These are phyloP conservation scores for Ballota nigra DNA, from an alignment of 257 asterid genomes.

Conservation along the genomic window DNA sequence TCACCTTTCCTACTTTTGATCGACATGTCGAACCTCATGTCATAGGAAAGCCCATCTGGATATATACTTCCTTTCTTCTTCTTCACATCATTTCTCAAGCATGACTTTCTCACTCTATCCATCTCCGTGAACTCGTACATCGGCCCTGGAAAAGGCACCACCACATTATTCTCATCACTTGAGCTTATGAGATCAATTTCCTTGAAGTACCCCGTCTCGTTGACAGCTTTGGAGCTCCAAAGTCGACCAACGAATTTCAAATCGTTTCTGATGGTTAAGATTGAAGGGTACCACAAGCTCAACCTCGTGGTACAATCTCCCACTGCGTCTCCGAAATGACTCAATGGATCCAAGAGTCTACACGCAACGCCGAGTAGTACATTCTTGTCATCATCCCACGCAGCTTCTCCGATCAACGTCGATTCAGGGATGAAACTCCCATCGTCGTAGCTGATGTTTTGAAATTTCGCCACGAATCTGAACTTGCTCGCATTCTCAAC, in stretches of 20 bases:
- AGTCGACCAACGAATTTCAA: constrained; percentile 38
- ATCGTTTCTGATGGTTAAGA: constrained; percentile 35
- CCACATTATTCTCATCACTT: not conserved
- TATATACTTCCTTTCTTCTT: constrained; percentile 28
- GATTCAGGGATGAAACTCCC: constrained; percentile 12
- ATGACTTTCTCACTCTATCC: constrained; percentile 32
- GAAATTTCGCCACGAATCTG: constrained; percentile 31
- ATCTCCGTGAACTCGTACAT: constrained; percentile 53
- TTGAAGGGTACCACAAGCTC: constrained; percentile 45
- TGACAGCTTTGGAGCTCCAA: constrained; percentile 45
- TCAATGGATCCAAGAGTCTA: constrained; percentile 30
- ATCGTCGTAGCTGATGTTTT: not conserved
- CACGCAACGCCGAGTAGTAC: constrained; percentile 48
- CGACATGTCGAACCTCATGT: constrained; percentile 51
- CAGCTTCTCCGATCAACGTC: constrained; percentile 55
- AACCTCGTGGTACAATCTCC: constrained; percentile 55
- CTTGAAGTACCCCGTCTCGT: constrained; percentile 40
- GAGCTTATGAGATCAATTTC: constrained; percentile 25
- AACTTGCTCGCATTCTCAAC: constrained; percentile 20
- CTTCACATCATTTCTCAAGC: constrained; percentile 20
- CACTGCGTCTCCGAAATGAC: constrained; percentile 25
- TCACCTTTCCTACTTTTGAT: constrained; percentile 24
- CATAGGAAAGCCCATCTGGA: constrained; percentile 47
- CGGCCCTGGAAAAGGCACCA: constrained; percentile 25
- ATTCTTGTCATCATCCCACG: constrained; percentile 51